phyloP scores from a whole-genome alignment of 768 basidiomycete genomes.

The Omphalotus guepiniiformis region DNA sequence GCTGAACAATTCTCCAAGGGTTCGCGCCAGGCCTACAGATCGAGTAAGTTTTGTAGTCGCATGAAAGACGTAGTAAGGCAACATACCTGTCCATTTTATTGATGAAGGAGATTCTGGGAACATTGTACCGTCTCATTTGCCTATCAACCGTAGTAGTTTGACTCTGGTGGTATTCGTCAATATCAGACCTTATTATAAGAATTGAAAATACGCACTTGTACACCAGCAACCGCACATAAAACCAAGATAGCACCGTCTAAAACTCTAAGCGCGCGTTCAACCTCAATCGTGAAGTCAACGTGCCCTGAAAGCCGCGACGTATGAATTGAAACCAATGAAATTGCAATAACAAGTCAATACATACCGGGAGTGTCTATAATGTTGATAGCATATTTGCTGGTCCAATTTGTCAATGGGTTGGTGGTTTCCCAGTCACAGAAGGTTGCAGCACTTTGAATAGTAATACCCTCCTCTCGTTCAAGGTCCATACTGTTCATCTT shows the following conservation, averaged over 20 bases:
- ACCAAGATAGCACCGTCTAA: constrained; percentile 96
- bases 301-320: constrained; percentile 60
- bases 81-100: constrained; percentile 80
- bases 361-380: constrained; percentile 97
- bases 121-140: constrained; percentile 96
- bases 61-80: background rate
- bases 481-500: constrained; percentile 99
- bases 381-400: constrained; percentile 88
- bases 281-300: constrained; percentile 99
- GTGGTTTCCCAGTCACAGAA: constrained; percentile 94
- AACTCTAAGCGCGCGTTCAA: constrained; percentile 93
- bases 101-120: constrained; percentile 89
- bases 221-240: constrained; percentile 94
- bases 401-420: constrained; percentile 53
- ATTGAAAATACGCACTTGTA: constrained; percentile 55
- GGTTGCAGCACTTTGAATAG: constrained; percentile 97
- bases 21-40: constrained; percentile 86
- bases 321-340: background rate
- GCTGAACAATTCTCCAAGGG: constrained; percentile 91
- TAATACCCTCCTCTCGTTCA: constrained; percentile 98
- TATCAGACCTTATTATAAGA: background rate
- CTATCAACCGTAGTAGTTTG: constrained; percentile 99
- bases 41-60: background rate
- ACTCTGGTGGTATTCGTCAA: constrained; percentile 44
- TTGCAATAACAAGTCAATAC: constrained; percentile 11